Base-by-base conservation (phyloP, 2,329 filamentous ascomycete species). In the Hypoxylon sp. region DNA sequence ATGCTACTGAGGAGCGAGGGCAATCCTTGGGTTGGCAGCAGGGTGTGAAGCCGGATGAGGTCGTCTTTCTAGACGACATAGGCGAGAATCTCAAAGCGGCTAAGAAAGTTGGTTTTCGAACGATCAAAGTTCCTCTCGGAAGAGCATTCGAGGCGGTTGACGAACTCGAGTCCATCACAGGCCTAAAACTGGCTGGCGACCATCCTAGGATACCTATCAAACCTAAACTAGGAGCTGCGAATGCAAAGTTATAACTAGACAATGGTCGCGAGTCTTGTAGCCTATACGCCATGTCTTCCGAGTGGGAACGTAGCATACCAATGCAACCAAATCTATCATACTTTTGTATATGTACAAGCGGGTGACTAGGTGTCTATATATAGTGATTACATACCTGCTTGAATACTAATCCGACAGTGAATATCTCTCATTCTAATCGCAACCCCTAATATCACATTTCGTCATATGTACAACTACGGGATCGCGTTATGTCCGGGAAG, bases 31-130 rank as follows among this genome's bases (percentile, higher is more conserved):
- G 83, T 3, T 85, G 84, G 81, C 78, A 77, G 14, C 78, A 80
- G 4, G 81, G 84, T 0, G 81, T 96, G 7, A 77, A 80, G 59
- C 80, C 90, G 0, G 80, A 81, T 0, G 93, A 97, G 58, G 82
- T 97, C 45, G 79, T 97, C 3, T 99, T 99, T 76, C 79, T 97
- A 51, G 96, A 97, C 76, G 94, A 97, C 73, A 97, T 99, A 76
- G 96, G 96, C 1, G 89, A 94, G 78, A 99, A 99, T 76, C 78
- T 98, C 61, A 96, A 94, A 82, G 90, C 85, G 45, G 96, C 89
- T 0, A 91, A 84, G 78, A 84, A 84, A 50, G 81, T 89, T 20
- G 95, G 95, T 0, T 90, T 98, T 77, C 80, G 84, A 59, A 98
- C 95, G 0, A 85, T 98, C 69, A 97, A 95, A 79, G 96, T 98